phyloP scores from a whole-genome alignment of 2,329 filamentous ascomycete species.

The Cytospora leucostoma region DNA sequence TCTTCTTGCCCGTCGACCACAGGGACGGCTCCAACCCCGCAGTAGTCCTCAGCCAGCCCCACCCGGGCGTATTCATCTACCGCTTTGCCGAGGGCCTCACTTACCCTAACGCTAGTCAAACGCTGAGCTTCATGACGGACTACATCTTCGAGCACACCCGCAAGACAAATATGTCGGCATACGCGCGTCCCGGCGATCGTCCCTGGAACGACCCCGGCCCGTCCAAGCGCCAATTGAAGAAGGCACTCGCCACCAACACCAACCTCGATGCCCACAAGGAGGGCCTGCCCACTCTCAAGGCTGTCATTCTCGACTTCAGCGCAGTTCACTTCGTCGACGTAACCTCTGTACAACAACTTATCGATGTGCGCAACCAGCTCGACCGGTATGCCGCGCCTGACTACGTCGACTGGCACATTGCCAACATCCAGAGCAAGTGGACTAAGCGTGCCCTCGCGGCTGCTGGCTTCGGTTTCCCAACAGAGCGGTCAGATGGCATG shows the following conservation, averaged over 20 bases:
- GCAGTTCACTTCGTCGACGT: conserved; percentile 93
- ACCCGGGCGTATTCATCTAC: conserved; percentile 94
- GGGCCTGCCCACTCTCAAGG: conserved; percentile 44
- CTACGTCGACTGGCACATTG: conserved; percentile 91
- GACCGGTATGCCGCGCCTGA: conserved; percentile 81
- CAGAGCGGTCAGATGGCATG: conserved; percentile 50
- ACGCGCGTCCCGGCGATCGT: conserved; percentile 69
- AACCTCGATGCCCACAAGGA: conserved; percentile 27
- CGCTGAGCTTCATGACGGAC: conserved; percentile 74
- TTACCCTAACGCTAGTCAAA: conserved; percentile 90
- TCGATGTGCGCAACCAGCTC: conserved; percentile 92
- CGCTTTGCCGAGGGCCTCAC: conserved; percentile 94
- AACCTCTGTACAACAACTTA: conserved; percentile 87
- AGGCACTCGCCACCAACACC: conserved; percentile 28
- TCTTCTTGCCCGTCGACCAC: conserved; percentile 86
- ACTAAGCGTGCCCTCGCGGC: conserved; percentile 86
- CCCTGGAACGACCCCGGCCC: conserved; percentile 96
- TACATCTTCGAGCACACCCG: conserved; percentile 72
- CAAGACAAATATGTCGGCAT: conserved; percentile 71
- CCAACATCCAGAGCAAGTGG: conserved; percentile 92
- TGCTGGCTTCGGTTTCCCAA: conserved; percentile 86
- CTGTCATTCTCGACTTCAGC: conserved; percentile 92
- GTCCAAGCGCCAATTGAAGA: conserved; percentile 45
- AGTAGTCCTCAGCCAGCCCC: conserved; percentile 75
- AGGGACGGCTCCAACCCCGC: conserved; percentile 88